Evolutionary conservation across 129 eudicot species (phyloP).

Genomic region (Centaurea solstitialis): DNA sequence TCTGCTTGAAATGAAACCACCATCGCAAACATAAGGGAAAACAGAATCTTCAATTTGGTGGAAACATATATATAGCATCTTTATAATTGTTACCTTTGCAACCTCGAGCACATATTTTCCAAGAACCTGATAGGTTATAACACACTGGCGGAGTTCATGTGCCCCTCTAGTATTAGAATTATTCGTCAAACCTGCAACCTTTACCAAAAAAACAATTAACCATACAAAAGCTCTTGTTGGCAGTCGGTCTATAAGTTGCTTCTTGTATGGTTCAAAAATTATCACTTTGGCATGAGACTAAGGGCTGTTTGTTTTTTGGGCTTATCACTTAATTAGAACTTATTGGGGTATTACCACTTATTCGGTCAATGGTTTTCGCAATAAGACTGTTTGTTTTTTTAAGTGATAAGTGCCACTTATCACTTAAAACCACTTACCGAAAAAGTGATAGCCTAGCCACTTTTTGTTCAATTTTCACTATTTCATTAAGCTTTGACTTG

Average conservation of each 20-base stretch:
- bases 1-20: slow-evolving; percentile 73
- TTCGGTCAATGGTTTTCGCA: too few relatives aligned
- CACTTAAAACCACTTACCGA: too few relatives aligned
- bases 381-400: too few relatives aligned
- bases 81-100: slow-evolving; percentile 78
- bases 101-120: slow-evolving; percentile 89
- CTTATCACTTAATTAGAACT: too few relatives aligned
- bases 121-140: slow-evolving; percentile 61
- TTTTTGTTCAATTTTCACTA: too few relatives aligned
- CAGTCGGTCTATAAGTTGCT: neutral
- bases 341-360: too few relatives aligned
- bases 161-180: slow-evolving; percentile 72
- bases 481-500: too few relatives aligned
- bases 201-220: slow-evolving; percentile 15
- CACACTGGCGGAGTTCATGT: slow-evolving; percentile 88
- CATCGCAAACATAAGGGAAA: slow-evolving; percentile 20
- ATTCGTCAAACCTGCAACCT: slow-evolving; percentile 93
- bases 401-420: too few relatives aligned
- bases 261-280: neutral
- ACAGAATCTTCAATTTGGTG: neutral
- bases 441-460: too few relatives aligned
- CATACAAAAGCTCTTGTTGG: neutral
- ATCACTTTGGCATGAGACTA: neutral
- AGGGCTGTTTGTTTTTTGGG: too few relatives aligned
- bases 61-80: slow-evolving; percentile 5